Evolutionary conservation across 495 filamentous ascomycete species (phyloP).

Genomic region (Neurospora discreta): DNA sequence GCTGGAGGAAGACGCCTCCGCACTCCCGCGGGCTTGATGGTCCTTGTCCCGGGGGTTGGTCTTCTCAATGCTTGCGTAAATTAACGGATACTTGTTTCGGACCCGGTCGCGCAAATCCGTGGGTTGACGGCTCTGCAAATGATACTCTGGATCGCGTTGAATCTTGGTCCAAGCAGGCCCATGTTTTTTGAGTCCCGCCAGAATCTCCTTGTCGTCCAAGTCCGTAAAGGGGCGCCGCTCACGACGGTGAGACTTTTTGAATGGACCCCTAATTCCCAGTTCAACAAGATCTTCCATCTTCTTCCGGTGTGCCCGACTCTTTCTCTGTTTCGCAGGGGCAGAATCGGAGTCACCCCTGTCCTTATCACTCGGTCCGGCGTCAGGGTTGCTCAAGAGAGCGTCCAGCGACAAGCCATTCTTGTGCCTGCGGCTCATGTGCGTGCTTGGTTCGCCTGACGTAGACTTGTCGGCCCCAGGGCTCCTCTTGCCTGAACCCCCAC

Average conservation of each 20-base stretch:
- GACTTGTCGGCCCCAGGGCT: background rate
- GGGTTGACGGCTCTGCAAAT: constrained; percentile 54
- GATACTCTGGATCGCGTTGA: constrained; percentile 55
- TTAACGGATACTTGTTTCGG: constrained; percentile 65
- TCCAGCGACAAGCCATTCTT: constrained; percentile 32
- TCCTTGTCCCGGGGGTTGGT: constrained; percentile 33
- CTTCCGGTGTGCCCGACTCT: constrained; percentile 42
- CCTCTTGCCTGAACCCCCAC: constrained; percentile 23
- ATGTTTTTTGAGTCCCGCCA: constrained; percentile 62
- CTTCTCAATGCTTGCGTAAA: constrained; percentile 45
- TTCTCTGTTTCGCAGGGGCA: constrained; percentile 23
- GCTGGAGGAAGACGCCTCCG: constrained; percentile 11
- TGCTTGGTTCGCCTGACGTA: constrained; percentile 2
- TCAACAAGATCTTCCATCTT: constrained; percentile 44
- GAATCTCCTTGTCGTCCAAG: constrained; percentile 65
- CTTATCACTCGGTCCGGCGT: constrained; percentile 16
- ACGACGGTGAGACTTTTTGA: constrained; percentile 43
- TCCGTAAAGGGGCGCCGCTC: constrained; percentile 55
- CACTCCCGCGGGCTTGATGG: background rate
- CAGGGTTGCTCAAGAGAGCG: constrained; percentile 35
- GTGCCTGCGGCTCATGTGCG: constrained; percentile 9
- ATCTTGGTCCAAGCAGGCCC: constrained; percentile 77
- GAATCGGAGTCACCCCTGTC: constrained; percentile 8
- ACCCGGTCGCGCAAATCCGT: constrained; percentile 79
- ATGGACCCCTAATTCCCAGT: constrained; percentile 43